A percentile compares a stretch with the other conserved stretches of the same genome.
These are phyloP conservation scores for Halophytophthora polymorphica DNA, from an alignment of 352 stramenopile genomes.

Conservation along the genomic window DNA sequence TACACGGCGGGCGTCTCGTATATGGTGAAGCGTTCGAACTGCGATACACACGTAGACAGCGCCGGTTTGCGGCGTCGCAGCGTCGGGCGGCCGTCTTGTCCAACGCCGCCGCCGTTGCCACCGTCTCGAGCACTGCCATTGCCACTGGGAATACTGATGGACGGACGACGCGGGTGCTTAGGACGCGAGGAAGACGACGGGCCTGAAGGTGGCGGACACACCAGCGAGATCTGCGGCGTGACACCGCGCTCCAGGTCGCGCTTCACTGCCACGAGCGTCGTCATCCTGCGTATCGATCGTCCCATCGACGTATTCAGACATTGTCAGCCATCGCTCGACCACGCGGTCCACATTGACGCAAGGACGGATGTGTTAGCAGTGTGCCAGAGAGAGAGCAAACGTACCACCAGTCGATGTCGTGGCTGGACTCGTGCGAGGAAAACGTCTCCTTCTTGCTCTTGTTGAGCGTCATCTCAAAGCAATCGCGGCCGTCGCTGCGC, in stretches of 20 bases:
- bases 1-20: slow-evolving; percentile 73
- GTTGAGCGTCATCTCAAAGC: slow-evolving; percentile 68
- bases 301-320: slow-evolving; percentile 3
- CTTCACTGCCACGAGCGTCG: slow-evolving; percentile 74
- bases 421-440: slow-evolving; percentile 78
- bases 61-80: slow-evolving; percentile 64
- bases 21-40: slow-evolving; percentile 84
- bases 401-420: slow-evolving; percentile 87
- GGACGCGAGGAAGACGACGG: slow-evolving; percentile 15
- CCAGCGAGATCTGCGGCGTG: slow-evolving; percentile 52
- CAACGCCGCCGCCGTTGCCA: slow-evolving; percentile 11
- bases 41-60: slow-evolving; percentile 52
- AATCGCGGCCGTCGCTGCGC: slow-evolving; percentile 77
- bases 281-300: slow-evolving; percentile 52
- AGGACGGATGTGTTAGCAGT: not conserved
- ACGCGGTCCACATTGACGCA: slow-evolving; percentile 1
- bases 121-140: slow-evolving; percentile 17
- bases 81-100: slow-evolving; percentile 23
- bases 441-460: slow-evolving; percentile 82
- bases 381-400: slow-evolving; percentile 4
- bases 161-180: slow-evolving; percentile 29
- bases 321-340: not conserved
- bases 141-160: slow-evolving; percentile 21
- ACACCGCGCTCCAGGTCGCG: slow-evolving; percentile 64
- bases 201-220: slow-evolving; percentile 52